These are phyloP conservation scores for Paratinospora sagittata DNA, from an alignment of 164 flowering plant species.

Conservation along the genomic window DNA sequence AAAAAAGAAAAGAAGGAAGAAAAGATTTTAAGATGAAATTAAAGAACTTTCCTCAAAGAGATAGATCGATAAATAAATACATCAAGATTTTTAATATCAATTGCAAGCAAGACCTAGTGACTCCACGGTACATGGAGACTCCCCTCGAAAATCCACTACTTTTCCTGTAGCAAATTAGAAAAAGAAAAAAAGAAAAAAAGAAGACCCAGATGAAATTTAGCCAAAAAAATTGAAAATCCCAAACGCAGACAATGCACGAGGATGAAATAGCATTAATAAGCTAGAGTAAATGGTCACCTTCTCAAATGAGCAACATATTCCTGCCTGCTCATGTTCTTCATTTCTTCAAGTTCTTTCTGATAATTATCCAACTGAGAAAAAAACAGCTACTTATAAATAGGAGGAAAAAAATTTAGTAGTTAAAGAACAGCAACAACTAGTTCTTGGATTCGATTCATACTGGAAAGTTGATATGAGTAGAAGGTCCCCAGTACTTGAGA, in stretches of 20 bases:
- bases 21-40: not conserved
- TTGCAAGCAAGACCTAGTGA: conserved; percentile 58
- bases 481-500: conserved; percentile 88
- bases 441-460: conserved; percentile 29
- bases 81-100: not conserved
- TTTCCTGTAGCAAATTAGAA: conserved; percentile 38
- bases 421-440: not conserved
- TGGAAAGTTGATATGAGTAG: conserved; percentile 81
- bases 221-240: not conserved
- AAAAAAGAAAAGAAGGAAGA: not conserved
- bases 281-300: conserved; percentile 34
- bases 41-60: not conserved
- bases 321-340: conserved; percentile 91
- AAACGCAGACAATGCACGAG: not conserved
- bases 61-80: not conserved
- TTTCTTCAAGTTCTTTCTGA: conserved; percentile 62
- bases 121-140: conserved; percentile 92
- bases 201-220: not conserved
- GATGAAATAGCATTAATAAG: too few relatives aligned
- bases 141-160: conserved; percentile 97
- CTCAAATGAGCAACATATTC: conserved; percentile 87
- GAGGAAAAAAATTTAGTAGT: conserved; percentile 4
- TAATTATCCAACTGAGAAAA: conserved; percentile 61
- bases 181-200: not conserved
- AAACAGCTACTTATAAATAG: not conserved